Percentiles rank a stretch among this genome's conserved stretches.
These are phyloP conservation scores for Psidium friedrichsthalianum DNA, from an alignment of 345 rosid genomes.

Conservation along the genomic window DNA sequence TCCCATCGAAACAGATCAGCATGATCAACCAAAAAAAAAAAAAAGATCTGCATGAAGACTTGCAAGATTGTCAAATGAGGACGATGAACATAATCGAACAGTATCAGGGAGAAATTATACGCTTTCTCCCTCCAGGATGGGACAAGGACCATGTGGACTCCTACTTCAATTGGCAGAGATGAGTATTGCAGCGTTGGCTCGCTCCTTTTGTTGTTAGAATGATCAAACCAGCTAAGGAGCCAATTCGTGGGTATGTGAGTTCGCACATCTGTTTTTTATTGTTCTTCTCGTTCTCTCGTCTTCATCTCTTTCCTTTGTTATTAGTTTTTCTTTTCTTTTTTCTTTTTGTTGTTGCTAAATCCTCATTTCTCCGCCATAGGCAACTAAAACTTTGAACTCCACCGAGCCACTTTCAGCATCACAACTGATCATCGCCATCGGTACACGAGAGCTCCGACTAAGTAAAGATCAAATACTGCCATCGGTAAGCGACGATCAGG, in stretches of 20 bases:
- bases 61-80: neutral
- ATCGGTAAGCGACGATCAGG: neutral
- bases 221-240: neutral
- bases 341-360: neutral
- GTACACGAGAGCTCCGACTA: neutral
- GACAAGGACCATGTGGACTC: rapidly evolving
- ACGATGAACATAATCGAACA: neutral
- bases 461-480: neutral
- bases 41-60: neutral
- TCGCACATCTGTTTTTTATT: rapidly evolving
- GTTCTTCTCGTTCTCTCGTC: neutral
- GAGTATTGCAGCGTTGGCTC: neutral
- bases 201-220: neutral
- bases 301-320: neutral
- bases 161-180: rapidly evolving
- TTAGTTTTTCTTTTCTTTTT: neutral
- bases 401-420: neutral
- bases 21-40: too few species aligned
- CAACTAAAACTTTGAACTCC: neutral
- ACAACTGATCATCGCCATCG: neutral
- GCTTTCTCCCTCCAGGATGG: neutral
- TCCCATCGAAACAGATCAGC: neutral
- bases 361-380: neutral
- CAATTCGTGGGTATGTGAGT: neutral
- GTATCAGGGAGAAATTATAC: neutral